Evolutionary conservation across 305 asterid genomes (phyloP).

Genomic region (Solanum hybrid): DNA sequence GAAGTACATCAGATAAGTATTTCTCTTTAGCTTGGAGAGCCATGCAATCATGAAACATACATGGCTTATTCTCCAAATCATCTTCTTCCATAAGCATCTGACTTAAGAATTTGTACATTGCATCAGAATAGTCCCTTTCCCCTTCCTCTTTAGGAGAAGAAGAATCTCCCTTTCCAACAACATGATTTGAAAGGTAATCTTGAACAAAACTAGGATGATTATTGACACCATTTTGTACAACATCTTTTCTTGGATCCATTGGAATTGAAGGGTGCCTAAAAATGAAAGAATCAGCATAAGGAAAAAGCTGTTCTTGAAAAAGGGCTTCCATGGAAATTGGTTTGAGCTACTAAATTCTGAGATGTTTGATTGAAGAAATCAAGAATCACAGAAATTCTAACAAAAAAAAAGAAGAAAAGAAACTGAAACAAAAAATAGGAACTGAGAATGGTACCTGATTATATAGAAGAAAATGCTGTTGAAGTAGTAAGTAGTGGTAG

Average conservation of each 20-base stretch:
- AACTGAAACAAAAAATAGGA: not conserved
- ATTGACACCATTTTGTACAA: not conserved
- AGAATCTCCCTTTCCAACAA: not conserved
- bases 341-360: not conserved
- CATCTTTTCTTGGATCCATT: not conserved
- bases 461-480: not conserved
- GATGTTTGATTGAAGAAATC: not conserved
- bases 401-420: not conserved
- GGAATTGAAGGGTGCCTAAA: not conserved
- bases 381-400: not conserved
- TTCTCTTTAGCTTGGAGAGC: slow-evolving; percentile 13
- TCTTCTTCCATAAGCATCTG: slow-evolving; percentile 15
- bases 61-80: slow-evolving; percentile 9
- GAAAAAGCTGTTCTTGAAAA: not conserved
- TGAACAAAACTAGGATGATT: not conserved
- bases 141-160: not conserved
- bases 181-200: not conserved
- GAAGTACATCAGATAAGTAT: slow-evolving; percentile 6
- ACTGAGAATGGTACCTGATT: not conserved
- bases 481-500: not conserved
- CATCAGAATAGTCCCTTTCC: slow-evolving; percentile 1
- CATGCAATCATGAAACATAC: slow-evolving; percentile 5
- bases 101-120: slow-evolving; percentile 6
- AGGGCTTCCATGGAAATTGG: not conserved
- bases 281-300: not conserved